phyloP scores from a whole-genome alignment of 768 basidiomycete species.

The Glaciozyma antarctica region DNA sequence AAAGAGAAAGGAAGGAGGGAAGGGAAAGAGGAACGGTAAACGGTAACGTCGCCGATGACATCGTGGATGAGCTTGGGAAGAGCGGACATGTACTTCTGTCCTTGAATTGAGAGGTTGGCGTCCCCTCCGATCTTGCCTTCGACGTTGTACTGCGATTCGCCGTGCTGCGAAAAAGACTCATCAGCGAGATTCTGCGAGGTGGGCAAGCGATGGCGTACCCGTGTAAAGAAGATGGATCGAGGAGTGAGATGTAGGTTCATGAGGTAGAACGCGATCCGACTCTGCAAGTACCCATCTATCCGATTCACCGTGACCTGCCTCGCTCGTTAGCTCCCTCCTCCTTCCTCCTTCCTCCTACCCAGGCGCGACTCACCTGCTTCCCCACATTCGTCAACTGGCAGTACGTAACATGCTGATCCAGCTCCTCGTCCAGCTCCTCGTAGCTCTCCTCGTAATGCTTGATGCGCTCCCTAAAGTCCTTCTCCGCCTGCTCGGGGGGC shows the following conservation, averaged over 20 bases:
- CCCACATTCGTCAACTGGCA: slow-evolving; percentile 90
- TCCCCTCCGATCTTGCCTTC: slow-evolving; percentile 98
- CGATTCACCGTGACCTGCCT: slow-evolving; percentile 40
- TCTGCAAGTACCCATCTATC: slow-evolving; percentile 91
- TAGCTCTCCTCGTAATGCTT: slow-evolving; percentile 89
- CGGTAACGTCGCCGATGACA: slow-evolving; percentile 77
- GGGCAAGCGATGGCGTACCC: slow-evolving; percentile 50
- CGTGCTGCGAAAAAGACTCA: slow-evolving; percentile 54
- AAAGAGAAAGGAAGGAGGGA: not conserved
- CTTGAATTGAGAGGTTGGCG: slow-evolving; percentile 70
- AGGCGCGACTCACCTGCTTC: slow-evolving; percentile 66
- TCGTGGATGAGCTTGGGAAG: slow-evolving; percentile 79
- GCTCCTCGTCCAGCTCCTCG: slow-evolving; percentile 59
- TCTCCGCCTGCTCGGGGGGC: slow-evolving; percentile 71
- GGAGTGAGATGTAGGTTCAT: slow-evolving; percentile 92
- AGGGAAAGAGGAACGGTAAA: slow-evolving; percentile 55
- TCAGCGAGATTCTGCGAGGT: slow-evolving; percentile 12
- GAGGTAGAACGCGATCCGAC: slow-evolving; percentile 93
- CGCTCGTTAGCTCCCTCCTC: not conserved
- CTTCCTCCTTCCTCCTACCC: slow-evolving; percentile 20
- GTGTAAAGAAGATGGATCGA: slow-evolving; percentile 86
- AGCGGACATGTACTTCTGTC: slow-evolving; percentile 72
- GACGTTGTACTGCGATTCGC: slow-evolving; percentile 93
- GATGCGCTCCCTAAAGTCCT: slow-evolving; percentile 84
- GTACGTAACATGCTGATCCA: slow-evolving; percentile 80